These are phyloP conservation scores for Lyophyllum semitale DNA, from an alignment of 768 basidiomycete species.

Conservation along the genomic window DNA sequence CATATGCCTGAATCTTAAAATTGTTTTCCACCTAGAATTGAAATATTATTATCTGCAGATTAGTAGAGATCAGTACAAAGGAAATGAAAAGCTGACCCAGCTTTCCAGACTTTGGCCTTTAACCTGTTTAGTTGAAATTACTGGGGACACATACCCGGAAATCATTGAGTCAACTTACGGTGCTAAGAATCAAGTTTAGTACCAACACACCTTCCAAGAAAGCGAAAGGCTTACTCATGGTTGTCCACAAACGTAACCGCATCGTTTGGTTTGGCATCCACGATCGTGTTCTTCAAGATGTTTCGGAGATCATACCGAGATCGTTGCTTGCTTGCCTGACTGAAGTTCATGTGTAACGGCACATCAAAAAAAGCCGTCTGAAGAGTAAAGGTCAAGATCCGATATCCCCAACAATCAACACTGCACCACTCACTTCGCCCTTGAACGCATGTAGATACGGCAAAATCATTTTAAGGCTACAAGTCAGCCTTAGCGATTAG, in stretches of 20 bases:
- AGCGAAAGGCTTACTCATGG: conserved; percentile 65
- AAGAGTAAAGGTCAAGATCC: background rate
- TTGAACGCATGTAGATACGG: conserved; percentile 62
- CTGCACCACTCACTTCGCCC: conserved; percentile 60
- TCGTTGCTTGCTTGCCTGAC: conserved; percentile 70
- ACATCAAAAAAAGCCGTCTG: conserved; percentile 92
- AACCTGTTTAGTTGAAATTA: conserved; percentile 32
- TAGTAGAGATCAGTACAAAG: too few species aligned
- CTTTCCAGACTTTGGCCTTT: conserved; percentile 78
- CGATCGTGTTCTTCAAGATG: conserved; percentile 71
- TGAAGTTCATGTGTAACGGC: conserved; percentile 83
- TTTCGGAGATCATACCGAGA: conserved; percentile 73
- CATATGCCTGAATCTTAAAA: conserved; percentile 84
- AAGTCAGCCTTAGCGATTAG: background rate
- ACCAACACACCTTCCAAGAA: background rate
- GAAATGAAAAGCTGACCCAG: conserved; percentile 55
- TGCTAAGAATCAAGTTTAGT: conserved; percentile 41
- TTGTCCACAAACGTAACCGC: conserved; percentile 92
- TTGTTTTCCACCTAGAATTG: conserved; percentile 55
- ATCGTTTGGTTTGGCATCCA: conserved; percentile 69
- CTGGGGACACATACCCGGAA: background rate
- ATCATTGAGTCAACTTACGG: conserved; percentile 43
- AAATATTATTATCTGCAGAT: background rate
- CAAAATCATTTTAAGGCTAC: conserved; percentile 50
- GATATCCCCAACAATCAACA: background rate